Evolutionary conservation across 1,284 basidiomycete genomes (phyloP).

Genomic region (Neolentinus lepideus): DNA sequence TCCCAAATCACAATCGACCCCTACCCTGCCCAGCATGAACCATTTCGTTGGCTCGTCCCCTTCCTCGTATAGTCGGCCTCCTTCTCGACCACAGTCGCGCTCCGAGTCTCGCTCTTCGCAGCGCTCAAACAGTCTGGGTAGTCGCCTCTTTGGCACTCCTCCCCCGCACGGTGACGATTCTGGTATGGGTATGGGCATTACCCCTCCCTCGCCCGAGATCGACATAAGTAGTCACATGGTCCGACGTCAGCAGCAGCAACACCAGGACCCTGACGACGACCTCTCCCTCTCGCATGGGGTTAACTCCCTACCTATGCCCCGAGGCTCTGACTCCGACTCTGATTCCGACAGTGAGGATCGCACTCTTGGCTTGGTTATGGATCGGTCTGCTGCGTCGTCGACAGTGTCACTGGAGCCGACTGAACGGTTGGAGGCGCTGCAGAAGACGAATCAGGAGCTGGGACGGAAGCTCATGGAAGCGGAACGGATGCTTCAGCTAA

Average conservation of each 20-base stretch:
- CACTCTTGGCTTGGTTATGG: conserved; percentile 49
- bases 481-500: conserved; percentile 59
- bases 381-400: conserved; percentile 48
- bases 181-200: not conserved
- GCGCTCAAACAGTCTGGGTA: not conserved
- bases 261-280: conserved; percentile 13
- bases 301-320: conserved; percentile 33
- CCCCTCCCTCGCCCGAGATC: not conserved
- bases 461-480: conserved; percentile 65
- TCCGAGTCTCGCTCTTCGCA: conserved; percentile 22
- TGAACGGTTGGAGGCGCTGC: conserved; percentile 63
- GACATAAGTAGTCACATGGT: not conserved
- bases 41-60: conserved; percentile 30
- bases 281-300: conserved; percentile 27
- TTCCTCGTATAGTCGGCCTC: conserved; percentile 41
- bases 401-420: conserved; percentile 55
- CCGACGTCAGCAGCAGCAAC: conserved; percentile 10
- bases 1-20: conserved; percentile 28
- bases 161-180: conserved; percentile 13
- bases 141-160: conserved; percentile 11
- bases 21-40: conserved; percentile 12
- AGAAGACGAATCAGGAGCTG: conserved; percentile 69
- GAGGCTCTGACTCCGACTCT: conserved; percentile 30
- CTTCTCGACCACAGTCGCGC: conserved; percentile 52
- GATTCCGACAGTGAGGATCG: conserved; percentile 31